Conservation (phyloP, 108 stramenopile species). For the Mediolabrus comicus region DNA sequence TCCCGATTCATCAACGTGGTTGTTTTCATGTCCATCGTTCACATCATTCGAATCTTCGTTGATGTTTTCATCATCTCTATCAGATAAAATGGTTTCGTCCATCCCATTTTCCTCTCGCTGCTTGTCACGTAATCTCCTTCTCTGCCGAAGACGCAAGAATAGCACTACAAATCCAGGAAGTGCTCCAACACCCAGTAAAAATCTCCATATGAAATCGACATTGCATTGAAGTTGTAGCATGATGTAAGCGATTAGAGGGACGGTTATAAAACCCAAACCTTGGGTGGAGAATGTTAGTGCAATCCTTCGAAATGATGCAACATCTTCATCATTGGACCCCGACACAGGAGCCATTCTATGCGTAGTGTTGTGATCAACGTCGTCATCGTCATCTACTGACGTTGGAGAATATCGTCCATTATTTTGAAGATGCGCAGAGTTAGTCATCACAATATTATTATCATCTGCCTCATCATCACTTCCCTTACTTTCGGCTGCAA, state of each 20-base stretch:
- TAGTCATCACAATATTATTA: neutral
- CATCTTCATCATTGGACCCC: neutral
- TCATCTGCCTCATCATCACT: neutral
- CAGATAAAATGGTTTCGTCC: neutral
- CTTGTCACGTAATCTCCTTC: neutral
- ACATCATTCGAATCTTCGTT: neutral
- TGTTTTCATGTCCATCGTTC: neutral
- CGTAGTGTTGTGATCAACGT: neutral
- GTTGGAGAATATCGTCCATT: neutral
- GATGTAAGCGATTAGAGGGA: slow-evolving; percentile 41
- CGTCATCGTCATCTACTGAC: neutral
- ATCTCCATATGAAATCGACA: slow-evolving; percentile 38
- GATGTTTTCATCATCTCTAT: neutral
- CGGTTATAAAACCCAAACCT: slow-evolving; percentile 57
- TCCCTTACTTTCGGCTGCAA: slow-evolving; percentile 51
- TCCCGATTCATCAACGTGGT: neutral
- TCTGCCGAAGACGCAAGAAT: slow-evolving; percentile 26
- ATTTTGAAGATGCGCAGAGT: neutral
- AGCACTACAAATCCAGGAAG: slow-evolving; percentile 48
- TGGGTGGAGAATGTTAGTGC: slow-evolving; percentile 68
- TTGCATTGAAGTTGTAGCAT: slow-evolving; percentile 25
- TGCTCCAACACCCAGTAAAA: slow-evolving; percentile 42
- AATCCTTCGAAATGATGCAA: slow-evolving; percentile 35
- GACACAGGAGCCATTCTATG: neutral
- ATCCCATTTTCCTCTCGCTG: neutral